These are phyloP conservation scores for Malassezia caprae DNA, from an alignment of 1,284 basidiomycete species.

Conservation along the genomic window DNA sequence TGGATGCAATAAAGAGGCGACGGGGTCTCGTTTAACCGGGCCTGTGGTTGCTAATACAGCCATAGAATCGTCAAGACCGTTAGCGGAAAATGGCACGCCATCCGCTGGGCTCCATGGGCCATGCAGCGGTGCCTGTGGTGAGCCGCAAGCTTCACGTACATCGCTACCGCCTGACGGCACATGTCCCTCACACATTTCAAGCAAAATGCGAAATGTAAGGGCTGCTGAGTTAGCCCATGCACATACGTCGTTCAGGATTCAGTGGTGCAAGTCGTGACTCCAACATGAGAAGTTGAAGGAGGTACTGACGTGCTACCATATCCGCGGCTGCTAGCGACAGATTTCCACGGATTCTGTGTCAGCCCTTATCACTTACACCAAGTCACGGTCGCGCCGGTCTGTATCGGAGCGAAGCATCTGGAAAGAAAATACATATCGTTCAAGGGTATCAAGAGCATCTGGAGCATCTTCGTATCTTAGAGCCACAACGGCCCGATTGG, in stretches of 20 bases:
- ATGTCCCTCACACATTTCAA: neutral
- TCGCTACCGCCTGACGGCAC: constrained; percentile 4
- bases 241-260: neutral
- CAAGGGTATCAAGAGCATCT: constrained; percentile 57
- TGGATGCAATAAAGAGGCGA: constrained; percentile 6
- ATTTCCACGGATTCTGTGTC: constrained; percentile 13
- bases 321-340: neutral
- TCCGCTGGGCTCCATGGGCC: constrained; percentile 10
- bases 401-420: constrained; percentile 62
- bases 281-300: constrained; percentile 8
- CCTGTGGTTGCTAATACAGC: neutral
- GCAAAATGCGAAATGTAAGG: constrained; percentile 9
- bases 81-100: constrained; percentile 1
- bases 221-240: neutral
- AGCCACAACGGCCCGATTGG: constrained; percentile 62
- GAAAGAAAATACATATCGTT: constrained; percentile 59
- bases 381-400: constrained; percentile 55
- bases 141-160: neutral
- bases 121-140: neutral
- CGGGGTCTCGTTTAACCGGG: neutral
- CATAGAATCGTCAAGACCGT: neutral
- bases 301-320: constrained; percentile 5
- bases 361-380: constrained; percentile 16
- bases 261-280: constrained; percentile 1
- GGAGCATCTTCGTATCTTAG: constrained; percentile 60